Percentiles rank a stretch among this genome's conserved stretches.
Evolutionary conservation across 2,329 filamentous ascomycete genomes (phyloP).

Genomic region (Aureobasidium uvarum): DNA sequence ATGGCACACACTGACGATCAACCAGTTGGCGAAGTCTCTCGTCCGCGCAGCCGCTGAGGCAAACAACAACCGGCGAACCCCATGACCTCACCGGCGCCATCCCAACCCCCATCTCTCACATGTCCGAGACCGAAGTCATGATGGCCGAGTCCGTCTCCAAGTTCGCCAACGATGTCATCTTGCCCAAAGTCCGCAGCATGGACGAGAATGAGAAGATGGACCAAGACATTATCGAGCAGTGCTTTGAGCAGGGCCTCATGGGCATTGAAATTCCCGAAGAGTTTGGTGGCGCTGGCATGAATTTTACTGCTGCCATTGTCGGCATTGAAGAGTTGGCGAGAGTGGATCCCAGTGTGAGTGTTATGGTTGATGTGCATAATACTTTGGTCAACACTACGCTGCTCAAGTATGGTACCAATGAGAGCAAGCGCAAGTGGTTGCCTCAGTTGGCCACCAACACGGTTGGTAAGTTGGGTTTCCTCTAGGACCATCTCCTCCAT

Average conservation of each 20-base stretch:
- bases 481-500: slow-evolving; percentile 27
- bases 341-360: slow-evolving; percentile 90
- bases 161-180: slow-evolving; percentile 84
- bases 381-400: slow-evolving; percentile 94
- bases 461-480: slow-evolving; percentile 54
- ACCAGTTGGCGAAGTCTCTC: slow-evolving; percentile 44
- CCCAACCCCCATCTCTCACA: slow-evolving; percentile 88
- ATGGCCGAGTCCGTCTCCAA: slow-evolving; percentile 90
- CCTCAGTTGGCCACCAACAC: slow-evolving; percentile 88
- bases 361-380: slow-evolving; percentile 96
- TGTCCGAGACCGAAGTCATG: slow-evolving; percentile 83
- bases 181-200: slow-evolving; percentile 93
- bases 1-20: neutral
- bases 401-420: slow-evolving; percentile 75
- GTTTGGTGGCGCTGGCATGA: slow-evolving; percentile 96
- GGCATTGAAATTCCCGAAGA: slow-evolving; percentile 96
- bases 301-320: slow-evolving; percentile 94
- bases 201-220: slow-evolving; percentile 97
- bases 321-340: slow-evolving; percentile 95
- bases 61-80: slow-evolving; percentile 40
- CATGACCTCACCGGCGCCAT: slow-evolving; percentile 70
- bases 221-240: slow-evolving; percentile 77
- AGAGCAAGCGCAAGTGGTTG: slow-evolving; percentile 79
- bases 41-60: slow-evolving; percentile 40
- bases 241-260: slow-evolving; percentile 98